Evolutionary conservation across 306 rosid species (phyloP).

Genomic region (Morella rubra): DNA sequence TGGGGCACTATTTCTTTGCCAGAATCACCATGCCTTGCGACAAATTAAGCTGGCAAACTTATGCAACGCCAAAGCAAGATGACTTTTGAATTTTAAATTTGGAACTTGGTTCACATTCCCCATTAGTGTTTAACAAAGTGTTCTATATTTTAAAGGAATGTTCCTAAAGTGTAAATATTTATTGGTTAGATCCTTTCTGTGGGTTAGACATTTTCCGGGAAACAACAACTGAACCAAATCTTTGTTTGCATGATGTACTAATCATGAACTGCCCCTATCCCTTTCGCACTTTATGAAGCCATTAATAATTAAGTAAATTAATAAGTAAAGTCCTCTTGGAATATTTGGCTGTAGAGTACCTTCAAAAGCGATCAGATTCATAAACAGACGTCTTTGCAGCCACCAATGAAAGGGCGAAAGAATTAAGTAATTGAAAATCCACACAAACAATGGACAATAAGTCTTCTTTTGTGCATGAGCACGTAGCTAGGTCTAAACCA

Average conservation of each 20-base stretch:
- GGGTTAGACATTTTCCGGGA: not conserved
- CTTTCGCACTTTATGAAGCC: not conserved
- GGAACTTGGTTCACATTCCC: not conserved
- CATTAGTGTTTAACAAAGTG: not conserved
- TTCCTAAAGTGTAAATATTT: not conserved
- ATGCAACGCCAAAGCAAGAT: no score
- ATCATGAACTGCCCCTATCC: not conserved
- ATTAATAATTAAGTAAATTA: not conserved
- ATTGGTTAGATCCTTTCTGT: not conserved
- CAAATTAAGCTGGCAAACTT: not conserved
- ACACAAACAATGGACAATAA: not conserved
- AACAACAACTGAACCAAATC: not conserved
- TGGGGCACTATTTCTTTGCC: not conserved
- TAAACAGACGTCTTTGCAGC: not conserved
- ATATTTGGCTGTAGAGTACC: not conserved
- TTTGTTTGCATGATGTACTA: not conserved
- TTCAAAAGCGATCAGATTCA: not conserved
- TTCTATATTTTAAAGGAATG: not conserved
- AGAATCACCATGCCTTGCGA: not conserved
- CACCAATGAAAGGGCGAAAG: not conserved
- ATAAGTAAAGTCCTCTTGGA: not conserved
- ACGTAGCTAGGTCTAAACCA: no score
- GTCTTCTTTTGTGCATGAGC: not conserved
- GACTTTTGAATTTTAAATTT: not conserved
- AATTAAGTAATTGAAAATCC: not conserved